Conservation (phyloP, 2,329 filamentous ascomycete species). For the Mycosphaerella arachidis region DNA sequence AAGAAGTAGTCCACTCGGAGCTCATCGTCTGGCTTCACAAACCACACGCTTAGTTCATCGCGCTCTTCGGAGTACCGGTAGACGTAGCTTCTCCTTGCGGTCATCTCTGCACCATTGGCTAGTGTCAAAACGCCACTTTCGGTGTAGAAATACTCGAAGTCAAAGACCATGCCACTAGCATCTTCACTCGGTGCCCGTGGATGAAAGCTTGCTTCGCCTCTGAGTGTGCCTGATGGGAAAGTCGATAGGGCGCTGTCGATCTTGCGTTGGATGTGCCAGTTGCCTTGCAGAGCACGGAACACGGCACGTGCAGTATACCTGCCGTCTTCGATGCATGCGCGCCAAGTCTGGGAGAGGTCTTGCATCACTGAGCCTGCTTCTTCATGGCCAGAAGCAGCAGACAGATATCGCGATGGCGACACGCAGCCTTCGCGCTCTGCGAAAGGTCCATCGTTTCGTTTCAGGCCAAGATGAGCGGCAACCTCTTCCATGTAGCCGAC, state of each 20-base stretch:
- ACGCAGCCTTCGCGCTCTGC: conserved; percentile 48
- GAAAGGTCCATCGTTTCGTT: conserved; percentile 37
- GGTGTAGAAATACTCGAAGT: conserved; percentile 33
- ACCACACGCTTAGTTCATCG: conserved; percentile 68
- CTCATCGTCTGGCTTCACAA: conserved; percentile 59
- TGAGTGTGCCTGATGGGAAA: conserved; percentile 27
- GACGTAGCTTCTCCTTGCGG: conserved; percentile 62
- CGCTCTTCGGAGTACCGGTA: conserved; percentile 62
- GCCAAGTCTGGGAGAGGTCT: conserved; percentile 40
- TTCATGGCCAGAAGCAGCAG: conserved; percentile 28
- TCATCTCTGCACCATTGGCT: conserved; percentile 41
- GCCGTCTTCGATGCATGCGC: conserved; percentile 21
- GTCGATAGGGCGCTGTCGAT: conserved; percentile 25
- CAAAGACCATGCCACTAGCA: conserved; percentile 20
- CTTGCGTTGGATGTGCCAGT: conserved; percentile 27
- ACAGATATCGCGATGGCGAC: conserved; percentile 34
- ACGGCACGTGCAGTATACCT: conserved; percentile 27
- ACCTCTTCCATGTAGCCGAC: conserved; percentile 70
- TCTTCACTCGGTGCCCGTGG: conserved; percentile 26
- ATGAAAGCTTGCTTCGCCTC: conserved; percentile 29
- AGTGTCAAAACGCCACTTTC: conserved; percentile 26
- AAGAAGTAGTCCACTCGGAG: conserved; percentile 66
- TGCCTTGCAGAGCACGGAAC: conserved; percentile 32
- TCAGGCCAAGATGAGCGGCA: conserved; percentile 53
- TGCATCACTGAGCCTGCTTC: conserved; percentile 44